Percentiles rank a stretch among this genome's conserved stretches.
These are phyloP conservation scores for Musa balbisiana DNA, from an alignment of 202 grass and related monocot genomes.

Conservation along the genomic window DNA sequence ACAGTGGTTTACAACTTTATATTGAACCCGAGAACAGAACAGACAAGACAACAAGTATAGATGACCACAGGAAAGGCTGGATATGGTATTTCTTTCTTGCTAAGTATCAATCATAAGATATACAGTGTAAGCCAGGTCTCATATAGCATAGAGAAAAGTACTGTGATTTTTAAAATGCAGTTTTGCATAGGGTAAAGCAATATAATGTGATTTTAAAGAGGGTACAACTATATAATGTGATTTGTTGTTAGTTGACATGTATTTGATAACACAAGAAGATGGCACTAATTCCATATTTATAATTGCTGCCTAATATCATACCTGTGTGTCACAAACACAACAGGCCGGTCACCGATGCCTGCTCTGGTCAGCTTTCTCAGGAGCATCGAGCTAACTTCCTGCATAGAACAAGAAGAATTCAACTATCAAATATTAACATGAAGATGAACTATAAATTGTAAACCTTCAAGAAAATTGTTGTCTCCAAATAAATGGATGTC, in stretches of 20 bases:
- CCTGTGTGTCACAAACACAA: constrained; percentile 97
- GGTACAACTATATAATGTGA: no score
- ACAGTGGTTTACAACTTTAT: no score
- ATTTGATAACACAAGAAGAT: not conserved
- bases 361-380: constrained; percentile 69
- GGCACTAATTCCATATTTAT: not conserved
- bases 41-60: no score
- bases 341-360: constrained; percentile 73
- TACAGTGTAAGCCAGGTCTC: no score
- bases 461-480: not conserved
- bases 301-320: constrained; percentile 16
- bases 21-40: no score
- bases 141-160: not conserved
- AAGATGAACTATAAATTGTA: not conserved
- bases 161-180: no score
- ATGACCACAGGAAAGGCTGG: no score
- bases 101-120: no score
- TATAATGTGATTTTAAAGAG: no score
- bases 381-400: constrained; percentile 97
- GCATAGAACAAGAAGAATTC: constrained; percentile 2
- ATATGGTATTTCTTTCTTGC: no score
- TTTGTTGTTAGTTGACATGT: no score
- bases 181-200: no score
- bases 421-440: not conserved
- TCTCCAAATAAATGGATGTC: not conserved